phyloP scores from a whole-genome alignment of 208 protist species.

The Phytomonas sp. region DNA sequence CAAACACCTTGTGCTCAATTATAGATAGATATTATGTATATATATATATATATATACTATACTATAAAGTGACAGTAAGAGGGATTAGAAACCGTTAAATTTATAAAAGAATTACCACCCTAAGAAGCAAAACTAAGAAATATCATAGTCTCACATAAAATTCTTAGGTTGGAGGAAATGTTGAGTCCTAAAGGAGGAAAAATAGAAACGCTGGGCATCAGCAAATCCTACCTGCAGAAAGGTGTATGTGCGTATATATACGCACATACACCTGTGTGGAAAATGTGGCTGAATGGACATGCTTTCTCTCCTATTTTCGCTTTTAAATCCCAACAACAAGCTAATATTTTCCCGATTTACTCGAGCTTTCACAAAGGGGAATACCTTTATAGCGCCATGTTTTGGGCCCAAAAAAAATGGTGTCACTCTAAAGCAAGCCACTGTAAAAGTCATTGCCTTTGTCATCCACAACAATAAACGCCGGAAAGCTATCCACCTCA shows the following conservation, averaged over 20 bases:
- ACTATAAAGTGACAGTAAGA: too few relatives aligned
- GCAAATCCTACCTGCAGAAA: neutral
- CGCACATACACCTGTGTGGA: conserved; percentile 1
- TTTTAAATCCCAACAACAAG: neutral
- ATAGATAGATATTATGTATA: neutral
- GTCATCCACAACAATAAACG: conserved; percentile 97
- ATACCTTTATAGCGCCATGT: neutral
- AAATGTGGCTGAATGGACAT: neutral
- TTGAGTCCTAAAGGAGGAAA: neutral
- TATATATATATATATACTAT: neutral
- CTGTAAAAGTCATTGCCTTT: conserved; percentile 96
- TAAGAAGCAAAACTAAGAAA: neutral
- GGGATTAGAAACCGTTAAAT: neutral
- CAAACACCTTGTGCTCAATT: neutral
- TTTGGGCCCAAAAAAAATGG: neutral
- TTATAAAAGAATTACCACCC: neutral
- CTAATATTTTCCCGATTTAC: conserved; percentile 3
- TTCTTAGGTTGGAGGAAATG: neutral
- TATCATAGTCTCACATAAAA: neutral
- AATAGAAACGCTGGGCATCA: neutral
- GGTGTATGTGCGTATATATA: neutral
- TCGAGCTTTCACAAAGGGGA: neutral
- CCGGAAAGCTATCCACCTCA: conserved; percentile 94
- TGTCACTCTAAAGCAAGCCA: conserved; percentile 38
- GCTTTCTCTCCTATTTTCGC: neutral